Percentiles rank a stretch among this genome's conserved stretches.
These are phyloP conservation scores for Entrophospora sp. DNA, from an alignment of 192 early-diverging fungal genomes.

Conservation along the genomic window DNA sequence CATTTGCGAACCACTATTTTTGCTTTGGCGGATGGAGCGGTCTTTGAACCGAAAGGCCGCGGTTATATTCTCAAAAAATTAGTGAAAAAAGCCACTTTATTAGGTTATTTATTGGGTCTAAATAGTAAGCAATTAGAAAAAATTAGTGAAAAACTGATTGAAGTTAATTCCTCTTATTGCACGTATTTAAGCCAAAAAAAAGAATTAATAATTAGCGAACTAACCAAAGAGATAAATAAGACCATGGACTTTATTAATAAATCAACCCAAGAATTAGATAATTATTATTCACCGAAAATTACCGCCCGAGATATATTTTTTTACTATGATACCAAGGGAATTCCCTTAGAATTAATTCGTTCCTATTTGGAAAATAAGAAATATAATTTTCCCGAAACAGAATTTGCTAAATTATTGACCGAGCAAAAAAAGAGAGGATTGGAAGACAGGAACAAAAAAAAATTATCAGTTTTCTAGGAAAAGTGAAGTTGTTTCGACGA, in stretches of 20 bases:
- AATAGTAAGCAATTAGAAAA: neutral
- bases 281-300: neutral
- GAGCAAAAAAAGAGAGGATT: neutral
- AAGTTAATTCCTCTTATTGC: slow-evolving; percentile 3
- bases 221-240: slow-evolving; percentile 7
- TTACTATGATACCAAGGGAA: slow-evolving; percentile 14
- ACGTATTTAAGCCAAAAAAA: neutral
- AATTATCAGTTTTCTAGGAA: neutral
- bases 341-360: neutral
- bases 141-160: slow-evolving; percentile 17
- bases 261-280: neutral
- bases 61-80: slow-evolving; percentile 12
- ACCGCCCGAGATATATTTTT: slow-evolving; percentile 7
- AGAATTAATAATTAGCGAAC: slow-evolving; percentile 13
- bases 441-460: neutral
- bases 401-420: neutral
- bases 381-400: neutral
- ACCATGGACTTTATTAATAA: neutral
- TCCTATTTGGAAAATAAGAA: neutral
- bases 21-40: slow-evolving; percentile 8
- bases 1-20: slow-evolving; percentile 12
- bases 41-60: slow-evolving; percentile 1
- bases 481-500: too few relatives aligned
- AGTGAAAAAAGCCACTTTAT: slow-evolving; percentile 3
- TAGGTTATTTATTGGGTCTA: neutral